A percentile compares a stretch with the other conserved stretches of the same genome.
Evolutionary conservation across 2,329 filamentous ascomycete genomes (phyloP).

Genomic region (Hymenoscyphus fraxineus): DNA sequence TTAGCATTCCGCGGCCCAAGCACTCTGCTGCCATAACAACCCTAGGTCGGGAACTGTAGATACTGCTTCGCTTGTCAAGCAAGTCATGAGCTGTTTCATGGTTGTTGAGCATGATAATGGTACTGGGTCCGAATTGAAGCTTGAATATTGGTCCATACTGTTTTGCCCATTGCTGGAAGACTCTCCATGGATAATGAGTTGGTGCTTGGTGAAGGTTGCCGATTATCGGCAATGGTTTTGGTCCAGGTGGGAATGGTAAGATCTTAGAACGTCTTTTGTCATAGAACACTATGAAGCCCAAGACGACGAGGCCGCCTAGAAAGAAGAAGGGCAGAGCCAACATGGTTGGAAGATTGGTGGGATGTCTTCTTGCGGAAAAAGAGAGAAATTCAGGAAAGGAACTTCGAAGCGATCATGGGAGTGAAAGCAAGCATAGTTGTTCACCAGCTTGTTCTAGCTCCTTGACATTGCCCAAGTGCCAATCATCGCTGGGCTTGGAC

Average conservation of each 20-base stretch:
- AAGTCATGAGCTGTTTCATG: conserved; percentile 15
- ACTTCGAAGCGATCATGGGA: not conserved
- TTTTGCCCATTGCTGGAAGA: conserved; percentile 13
- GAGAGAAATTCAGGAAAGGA: not conserved
- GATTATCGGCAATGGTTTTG: conserved; percentile 8
- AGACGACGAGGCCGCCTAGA: not conserved
- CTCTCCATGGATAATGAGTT: conserved; percentile 9
- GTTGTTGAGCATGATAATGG: conserved; percentile 13
- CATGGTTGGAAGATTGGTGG: not conserved
- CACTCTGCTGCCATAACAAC: conserved; percentile 12
- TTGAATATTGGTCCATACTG: conserved; percentile 15
- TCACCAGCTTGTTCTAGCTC: not conserved
- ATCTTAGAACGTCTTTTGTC: not conserved
- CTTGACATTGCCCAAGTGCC: not conserved
- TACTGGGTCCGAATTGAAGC: conserved; percentile 10
- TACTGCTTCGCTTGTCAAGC: conserved; percentile 12
- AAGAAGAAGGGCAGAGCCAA: conserved; percentile 3
- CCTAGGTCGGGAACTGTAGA: conserved; percentile 14
- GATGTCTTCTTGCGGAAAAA: not conserved
- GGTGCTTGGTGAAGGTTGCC: conserved; percentile 13
- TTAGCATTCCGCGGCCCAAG: conserved; percentile 12
- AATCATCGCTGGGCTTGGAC: not conserved
- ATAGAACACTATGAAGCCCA: not conserved
- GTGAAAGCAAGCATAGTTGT: not conserved
- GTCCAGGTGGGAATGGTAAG: conserved; percentile 11